Conservation (phyloP, 257 asterid genomes). For the Solanum dulcamara region DNA sequence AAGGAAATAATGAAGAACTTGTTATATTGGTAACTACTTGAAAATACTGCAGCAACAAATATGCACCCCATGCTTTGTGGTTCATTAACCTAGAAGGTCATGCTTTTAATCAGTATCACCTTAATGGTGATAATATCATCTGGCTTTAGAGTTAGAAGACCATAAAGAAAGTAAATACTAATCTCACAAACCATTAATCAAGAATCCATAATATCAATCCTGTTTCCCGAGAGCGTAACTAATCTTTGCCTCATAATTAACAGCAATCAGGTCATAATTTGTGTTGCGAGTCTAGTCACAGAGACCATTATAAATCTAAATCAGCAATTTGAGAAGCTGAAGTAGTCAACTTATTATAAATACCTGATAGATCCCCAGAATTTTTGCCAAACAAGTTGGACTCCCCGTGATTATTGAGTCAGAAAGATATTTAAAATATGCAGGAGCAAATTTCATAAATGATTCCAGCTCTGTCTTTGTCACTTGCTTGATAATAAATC, state of each 20-base stretch:
- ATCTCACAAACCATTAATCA: background rate
- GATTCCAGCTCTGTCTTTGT: constrained; percentile 98
- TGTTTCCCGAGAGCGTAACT: background rate
- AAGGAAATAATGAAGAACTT: background rate
- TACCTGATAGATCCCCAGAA: constrained; percentile 98
- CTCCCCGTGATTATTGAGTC: constrained; percentile 60
- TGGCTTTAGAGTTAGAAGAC: background rate
- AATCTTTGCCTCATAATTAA: background rate
- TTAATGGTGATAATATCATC: background rate
- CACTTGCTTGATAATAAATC: constrained; percentile 91
- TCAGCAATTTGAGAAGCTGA: background rate
- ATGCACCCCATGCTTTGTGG: background rate
- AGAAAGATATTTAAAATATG: constrained; percentile 71
- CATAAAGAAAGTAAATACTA: background rate
- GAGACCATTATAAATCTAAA: background rate
- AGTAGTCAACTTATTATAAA: background rate
- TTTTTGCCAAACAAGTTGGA: constrained; percentile 93
- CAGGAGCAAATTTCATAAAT: constrained; percentile 85
- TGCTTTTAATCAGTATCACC: background rate
- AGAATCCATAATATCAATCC: background rate
- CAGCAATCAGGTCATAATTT: background rate
- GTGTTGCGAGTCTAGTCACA: background rate
- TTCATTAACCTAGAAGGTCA: background rate
- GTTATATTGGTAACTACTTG: background rate
- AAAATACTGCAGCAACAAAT: background rate